Evolutionary conservation across 1,284 basidiomycete genomes (phyloP), one percentile per base, ranked within the genome.

Genomic region (Rhodotorula sp.): DNA sequence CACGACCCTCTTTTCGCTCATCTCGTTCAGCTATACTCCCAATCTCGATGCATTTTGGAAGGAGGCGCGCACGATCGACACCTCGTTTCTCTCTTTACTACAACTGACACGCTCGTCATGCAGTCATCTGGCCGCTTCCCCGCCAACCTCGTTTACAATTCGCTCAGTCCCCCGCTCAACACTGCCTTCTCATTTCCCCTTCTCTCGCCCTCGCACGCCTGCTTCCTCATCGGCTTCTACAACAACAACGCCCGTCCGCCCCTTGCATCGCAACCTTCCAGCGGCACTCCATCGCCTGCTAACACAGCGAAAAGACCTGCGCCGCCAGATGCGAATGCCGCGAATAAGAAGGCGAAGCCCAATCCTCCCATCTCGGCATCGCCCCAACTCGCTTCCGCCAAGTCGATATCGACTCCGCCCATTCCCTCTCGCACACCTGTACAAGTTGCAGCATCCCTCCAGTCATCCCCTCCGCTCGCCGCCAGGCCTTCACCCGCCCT

Each of bases 181-280:
- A n/a, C 59, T 29, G 56, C 49, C 54, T 62, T 71, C 49, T 39
- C 66, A 1, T 75, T 75, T 30, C 66, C 69, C 6, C 62, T 70
- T 44, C 36, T 59, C 24, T n/a, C 64, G 4, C 64, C 71, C 4
- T 29, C 64, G 0, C 71, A 75, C 63, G 62, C 71, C 32, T 67
- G 67, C 51, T 75, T 75, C 64, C 63, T 75, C 52, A 58, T 70
- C 62, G 74, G 74, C 51, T 75, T 75, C 62, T 70, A 74, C 66
- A 73, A 73, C 53, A 56, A 53, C 32, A 67, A 67, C 46, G 39
- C 34, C 30, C 27, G 46, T 29, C 44, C 39, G 2, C 47, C 34
- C n/a, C 7, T 32, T 17, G 13, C 24, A 11, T 11, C 46, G 29
- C 29, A n/a, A 34, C 52, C 27, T 39, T 44, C 59, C 24, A 58